Percentiles rank a stretch among this genome's conserved stretches.
phyloP scores from a whole-genome alignment of 306 rosid genomes.

The Potentilla sterilis region DNA sequence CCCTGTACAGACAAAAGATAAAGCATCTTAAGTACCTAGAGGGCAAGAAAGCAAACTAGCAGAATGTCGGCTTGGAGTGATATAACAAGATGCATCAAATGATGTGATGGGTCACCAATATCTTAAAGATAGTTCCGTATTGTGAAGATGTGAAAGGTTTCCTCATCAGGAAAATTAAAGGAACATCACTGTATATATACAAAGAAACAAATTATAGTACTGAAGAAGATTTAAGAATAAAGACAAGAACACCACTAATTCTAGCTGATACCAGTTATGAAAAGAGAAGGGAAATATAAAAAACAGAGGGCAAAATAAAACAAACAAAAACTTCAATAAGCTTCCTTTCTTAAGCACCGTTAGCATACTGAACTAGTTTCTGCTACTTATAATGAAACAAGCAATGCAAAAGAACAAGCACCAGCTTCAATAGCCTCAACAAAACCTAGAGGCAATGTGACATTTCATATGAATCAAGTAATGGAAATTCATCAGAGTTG shows the following conservation, averaged over 20 bases:
- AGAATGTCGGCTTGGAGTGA: not conserved
- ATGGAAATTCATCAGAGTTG: not conserved
- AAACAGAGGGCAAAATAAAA: too few relatives aligned
- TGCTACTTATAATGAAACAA: not conserved
- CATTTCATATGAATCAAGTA: not conserved
- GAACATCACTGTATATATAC: not conserved
- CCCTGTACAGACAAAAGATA: slow-evolving; percentile 50
- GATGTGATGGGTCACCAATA: not conserved
- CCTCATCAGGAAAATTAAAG: not conserved
- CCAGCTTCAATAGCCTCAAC: not conserved
- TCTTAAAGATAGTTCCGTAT: not conserved
- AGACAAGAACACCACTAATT: not conserved
- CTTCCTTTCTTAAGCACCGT: not conserved
- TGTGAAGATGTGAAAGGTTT: not conserved
- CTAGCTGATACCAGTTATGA: not conserved
- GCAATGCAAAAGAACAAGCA: not conserved
- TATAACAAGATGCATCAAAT: not conserved
- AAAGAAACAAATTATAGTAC: not conserved
- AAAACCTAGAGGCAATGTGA: not conserved
- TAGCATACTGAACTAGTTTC: not conserved
- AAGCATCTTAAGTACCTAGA: not conserved
- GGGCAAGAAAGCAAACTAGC: not conserved
- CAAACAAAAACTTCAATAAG: not conserved
- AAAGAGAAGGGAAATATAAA: not conserved
- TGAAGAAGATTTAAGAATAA: not conserved